These are phyloP conservation scores for Pleurostoma richardsiae DNA, from an alignment of 2,329 filamentous ascomycete species.

Conservation along the genomic window DNA sequence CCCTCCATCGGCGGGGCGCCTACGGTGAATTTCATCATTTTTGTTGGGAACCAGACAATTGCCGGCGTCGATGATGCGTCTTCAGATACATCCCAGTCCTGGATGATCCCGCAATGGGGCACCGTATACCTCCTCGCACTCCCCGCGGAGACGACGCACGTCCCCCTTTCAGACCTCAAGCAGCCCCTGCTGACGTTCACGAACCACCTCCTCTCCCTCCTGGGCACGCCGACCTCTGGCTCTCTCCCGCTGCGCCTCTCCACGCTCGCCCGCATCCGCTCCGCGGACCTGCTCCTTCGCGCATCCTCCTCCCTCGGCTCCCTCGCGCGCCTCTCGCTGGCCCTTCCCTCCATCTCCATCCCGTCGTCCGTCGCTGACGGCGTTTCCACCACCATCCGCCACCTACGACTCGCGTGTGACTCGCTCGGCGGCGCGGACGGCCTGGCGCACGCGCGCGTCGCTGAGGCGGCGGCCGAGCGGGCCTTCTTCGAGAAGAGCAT, in stretches of 20 bases:
- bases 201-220: slow-evolving; percentile 79
- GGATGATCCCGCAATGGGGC: slow-evolving; percentile 97
- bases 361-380: slow-evolving; percentile 81
- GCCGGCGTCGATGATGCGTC: slow-evolving; percentile 19
- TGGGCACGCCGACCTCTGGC: slow-evolving; percentile 78
- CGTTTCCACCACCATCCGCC: slow-evolving; percentile 71
- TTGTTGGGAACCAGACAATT: slow-evolving; percentile 76
- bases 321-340: slow-evolving; percentile 76
- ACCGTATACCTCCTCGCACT: slow-evolving; percentile 56
- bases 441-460: slow-evolving; percentile 74
- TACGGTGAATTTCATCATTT: slow-evolving; percentile 94
- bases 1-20: slow-evolving; percentile 90
- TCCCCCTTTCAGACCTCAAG: slow-evolving; percentile 63
- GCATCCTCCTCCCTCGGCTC: slow-evolving; percentile 94
- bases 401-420: slow-evolving; percentile 72
- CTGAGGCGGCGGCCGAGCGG: slow-evolving; percentile 83
- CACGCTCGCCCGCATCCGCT: slow-evolving; percentile 78
- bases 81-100: slow-evolving; percentile 53
- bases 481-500: slow-evolving; percentile 99
- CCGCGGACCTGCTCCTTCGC: slow-evolving; percentile 78
- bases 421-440: slow-evolving; percentile 63
- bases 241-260: slow-evolving; percentile 82
- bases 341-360: slow-evolving; percentile 86
- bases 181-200: slow-evolving; percentile 86
- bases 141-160: slow-evolving; percentile 37